Percentiles rank a stretch among this genome's conserved stretches.
Conservation (phyloP, 1,139 yeast species). For the Yamadazyma kanchanaburiensis region DNA sequence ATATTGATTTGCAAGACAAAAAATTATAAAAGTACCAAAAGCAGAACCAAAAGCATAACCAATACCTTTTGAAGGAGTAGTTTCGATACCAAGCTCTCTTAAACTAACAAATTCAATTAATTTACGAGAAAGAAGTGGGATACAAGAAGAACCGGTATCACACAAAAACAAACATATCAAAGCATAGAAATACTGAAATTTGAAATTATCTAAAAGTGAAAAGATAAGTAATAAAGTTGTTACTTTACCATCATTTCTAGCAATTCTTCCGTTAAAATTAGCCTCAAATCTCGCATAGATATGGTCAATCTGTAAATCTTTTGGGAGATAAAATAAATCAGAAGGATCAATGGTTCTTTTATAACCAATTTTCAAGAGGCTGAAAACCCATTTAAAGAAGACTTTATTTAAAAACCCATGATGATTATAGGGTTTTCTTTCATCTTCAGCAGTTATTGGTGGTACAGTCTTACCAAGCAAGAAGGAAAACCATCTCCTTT, state of each 20-base stretch:
- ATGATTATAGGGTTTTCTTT: constrained; percentile 35
- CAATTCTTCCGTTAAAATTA: constrained; percentile 29
- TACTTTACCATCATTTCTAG: constrained; percentile 19
- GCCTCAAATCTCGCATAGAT: constrained; percentile 29
- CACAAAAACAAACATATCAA: constrained; percentile 19
- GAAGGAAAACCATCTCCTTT: constrained; percentile 14
- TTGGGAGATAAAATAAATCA: constrained; percentile 57
- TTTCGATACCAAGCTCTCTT: constrained; percentile 20
- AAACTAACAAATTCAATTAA: constrained; percentile 27
- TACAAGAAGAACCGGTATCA: constrained; percentile 20
- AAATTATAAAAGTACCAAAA: constrained; percentile 19
- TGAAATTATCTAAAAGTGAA: constrained; percentile 28
- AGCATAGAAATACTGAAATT: constrained; percentile 23
- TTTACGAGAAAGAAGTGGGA: constrained; percentile 28
- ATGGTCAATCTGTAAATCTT: constrained; percentile 52
- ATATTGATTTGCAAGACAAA: constrained; percentile 12
- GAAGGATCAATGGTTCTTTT: constrained; percentile 60
- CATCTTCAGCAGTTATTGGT: constrained; percentile 50
- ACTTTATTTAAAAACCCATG: constrained; percentile 28
- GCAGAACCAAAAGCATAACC: constrained; percentile 36
- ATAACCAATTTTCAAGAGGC: constrained; percentile 60
- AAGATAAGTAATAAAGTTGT: constrained; percentile 17
- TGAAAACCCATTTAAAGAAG: constrained; percentile 60
- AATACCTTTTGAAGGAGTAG: constrained; percentile 25
- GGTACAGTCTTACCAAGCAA: constrained; percentile 32